Conservation (phyloP, 225 moss, liverwort and hornwort genomes). For the Antitrichia curtipendula region DNA sequence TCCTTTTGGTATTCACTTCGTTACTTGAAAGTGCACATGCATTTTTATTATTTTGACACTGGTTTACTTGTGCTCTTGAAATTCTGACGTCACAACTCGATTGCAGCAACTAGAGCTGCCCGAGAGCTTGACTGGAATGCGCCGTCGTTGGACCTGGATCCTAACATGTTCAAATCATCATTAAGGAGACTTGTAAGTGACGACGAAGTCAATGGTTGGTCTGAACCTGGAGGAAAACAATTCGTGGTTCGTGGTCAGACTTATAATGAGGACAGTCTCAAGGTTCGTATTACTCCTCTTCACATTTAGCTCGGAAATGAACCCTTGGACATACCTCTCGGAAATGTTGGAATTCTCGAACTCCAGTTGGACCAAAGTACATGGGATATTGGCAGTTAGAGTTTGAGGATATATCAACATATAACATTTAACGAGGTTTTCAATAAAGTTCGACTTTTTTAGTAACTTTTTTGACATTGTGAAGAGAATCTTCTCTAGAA, state of each 20-base stretch:
- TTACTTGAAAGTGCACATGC: neutral
- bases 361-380: neutral
- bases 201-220: conserved; percentile 51
- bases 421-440: neutral
- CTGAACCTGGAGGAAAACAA: conserved; percentile 42
- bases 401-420: neutral
- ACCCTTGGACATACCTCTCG: neutral
- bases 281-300: conserved; percentile 17
- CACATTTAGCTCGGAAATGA: neutral
- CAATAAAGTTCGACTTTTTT: neutral
- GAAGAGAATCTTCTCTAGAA: neutral
- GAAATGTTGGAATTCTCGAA: neutral
- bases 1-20: neutral
- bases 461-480: neutral
- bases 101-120: conserved; percentile 29
- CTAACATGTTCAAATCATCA: conserved; percentile 28
- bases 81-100: neutral
- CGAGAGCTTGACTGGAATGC: conserved; percentile 33
- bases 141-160: conserved; percentile 11
- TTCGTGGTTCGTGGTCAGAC: conserved; percentile 59
- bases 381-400: neutral
- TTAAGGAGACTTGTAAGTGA: conserved; percentile 27
- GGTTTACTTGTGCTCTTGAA: neutral
- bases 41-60: neutral
- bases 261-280: conserved; percentile 53